Conservation (phyloP, 176 grass and related monocot species). For the Eragrostis curvula region DNA sequence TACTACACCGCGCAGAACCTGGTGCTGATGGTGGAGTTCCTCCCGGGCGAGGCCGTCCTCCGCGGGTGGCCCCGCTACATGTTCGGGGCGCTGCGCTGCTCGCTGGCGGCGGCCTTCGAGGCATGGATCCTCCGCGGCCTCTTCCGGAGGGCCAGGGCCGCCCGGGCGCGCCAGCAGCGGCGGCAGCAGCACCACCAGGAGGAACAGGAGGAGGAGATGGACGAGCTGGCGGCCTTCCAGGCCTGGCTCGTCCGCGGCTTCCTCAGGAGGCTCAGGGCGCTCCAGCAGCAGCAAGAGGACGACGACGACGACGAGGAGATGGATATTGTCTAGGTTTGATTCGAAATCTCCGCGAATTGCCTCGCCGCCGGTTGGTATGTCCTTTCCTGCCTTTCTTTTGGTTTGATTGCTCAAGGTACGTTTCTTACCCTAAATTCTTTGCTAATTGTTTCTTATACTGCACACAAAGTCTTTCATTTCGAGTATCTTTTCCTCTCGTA, state of each 20-base stretch:
- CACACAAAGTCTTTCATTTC: background rate
- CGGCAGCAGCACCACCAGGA: too few relatives aligned
- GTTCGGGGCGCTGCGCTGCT: background rate
- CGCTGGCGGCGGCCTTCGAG: background rate
- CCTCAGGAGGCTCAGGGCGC: background rate
- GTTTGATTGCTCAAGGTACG: background rate
- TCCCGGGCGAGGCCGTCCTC: too few relatives aligned
- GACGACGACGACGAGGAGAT: background rate
- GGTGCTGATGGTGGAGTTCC: too few relatives aligned
- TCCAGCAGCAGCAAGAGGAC: background rate
- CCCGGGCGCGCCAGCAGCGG: too few relatives aligned
- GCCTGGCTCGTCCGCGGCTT: background rate
- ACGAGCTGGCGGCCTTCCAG: background rate
- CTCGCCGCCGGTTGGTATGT: background rate
- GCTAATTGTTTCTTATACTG: background rate
- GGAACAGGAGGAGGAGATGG: background rate
- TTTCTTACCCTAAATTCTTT: background rate
- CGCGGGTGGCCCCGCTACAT: too few relatives aligned
- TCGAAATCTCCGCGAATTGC: background rate
- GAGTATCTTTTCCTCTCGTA: too few relatives aligned
- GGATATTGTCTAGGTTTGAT: background rate
- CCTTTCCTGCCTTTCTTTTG: background rate
- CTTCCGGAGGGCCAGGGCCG: too few relatives aligned
- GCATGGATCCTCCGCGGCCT: too few relatives aligned
- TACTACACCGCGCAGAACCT: background rate